Conservation (phyloP, 495 filamentous ascomycete species). For the Eremomyces bilateralis region DNA sequence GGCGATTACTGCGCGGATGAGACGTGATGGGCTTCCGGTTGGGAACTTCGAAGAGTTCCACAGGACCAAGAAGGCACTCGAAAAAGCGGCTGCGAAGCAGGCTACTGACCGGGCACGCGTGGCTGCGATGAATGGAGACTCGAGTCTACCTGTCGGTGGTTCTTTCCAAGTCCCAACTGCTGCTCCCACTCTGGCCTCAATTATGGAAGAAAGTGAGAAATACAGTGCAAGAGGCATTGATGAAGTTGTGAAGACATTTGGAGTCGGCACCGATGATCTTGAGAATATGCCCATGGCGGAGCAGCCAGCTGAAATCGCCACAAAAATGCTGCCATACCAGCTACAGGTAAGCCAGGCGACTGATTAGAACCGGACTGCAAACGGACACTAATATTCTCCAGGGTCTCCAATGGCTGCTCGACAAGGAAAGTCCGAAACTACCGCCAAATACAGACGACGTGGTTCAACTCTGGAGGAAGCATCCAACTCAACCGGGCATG, state of each 20-base stretch:
- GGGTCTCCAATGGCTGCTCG: conserved; percentile 65
- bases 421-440: conserved; percentile 47
- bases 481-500: conserved; percentile 18
- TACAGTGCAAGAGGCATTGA: conserved; percentile 50
- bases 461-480: conserved; percentile 64
- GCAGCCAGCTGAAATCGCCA: conserved; percentile 39
- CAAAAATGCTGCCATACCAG: conserved; percentile 60
- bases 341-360: too few relatives aligned
- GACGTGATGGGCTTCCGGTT: conserved; percentile 35
- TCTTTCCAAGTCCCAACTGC: conserved; percentile 12
- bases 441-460: conserved; percentile 42
- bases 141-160: background rate
- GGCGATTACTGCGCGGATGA: conserved; percentile 36
- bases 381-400: too few relatives aligned
- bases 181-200: conserved; percentile 40
- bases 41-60: conserved; percentile 22
- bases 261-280: conserved; percentile 43
- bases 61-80: conserved; percentile 22
- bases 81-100: conserved; percentile 11
- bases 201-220: conserved; percentile 39
- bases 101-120: conserved; percentile 9
- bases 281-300: conserved; percentile 50
- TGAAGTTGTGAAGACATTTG: conserved; percentile 46
- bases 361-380: conserved; percentile 12
- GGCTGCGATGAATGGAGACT: background rate